These are phyloP conservation scores for Clavaria fumosa DNA, from an alignment of 768 basidiomycete genomes.

Conservation along the genomic window DNA sequence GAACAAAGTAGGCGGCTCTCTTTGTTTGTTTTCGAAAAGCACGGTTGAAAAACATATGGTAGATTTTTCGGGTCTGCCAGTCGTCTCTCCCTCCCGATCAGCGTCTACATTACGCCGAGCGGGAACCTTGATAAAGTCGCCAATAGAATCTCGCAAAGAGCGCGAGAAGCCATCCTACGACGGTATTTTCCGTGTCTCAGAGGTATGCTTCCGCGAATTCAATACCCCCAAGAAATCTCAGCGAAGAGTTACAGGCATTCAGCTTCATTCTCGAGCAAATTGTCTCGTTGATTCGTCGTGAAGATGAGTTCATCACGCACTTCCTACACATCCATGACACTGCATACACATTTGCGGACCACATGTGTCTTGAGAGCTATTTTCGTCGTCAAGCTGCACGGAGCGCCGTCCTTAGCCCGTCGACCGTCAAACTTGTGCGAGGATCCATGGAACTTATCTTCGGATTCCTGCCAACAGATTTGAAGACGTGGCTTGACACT, in stretches of 20 bases:
- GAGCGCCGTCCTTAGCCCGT: conserved; percentile 43
- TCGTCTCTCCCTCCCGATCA: conserved; percentile 31
- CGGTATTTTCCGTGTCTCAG: conserved; percentile 54
- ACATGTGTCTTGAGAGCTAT: conserved; percentile 86
- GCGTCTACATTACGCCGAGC: conserved; percentile 60
- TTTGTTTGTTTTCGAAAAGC: neutral
- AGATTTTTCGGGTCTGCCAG: conserved; percentile 33
- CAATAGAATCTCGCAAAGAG: conserved; percentile 40
- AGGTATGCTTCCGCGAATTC: too few species aligned
- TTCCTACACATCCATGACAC: conserved; percentile 87
- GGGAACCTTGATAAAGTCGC: conserved; percentile 71
- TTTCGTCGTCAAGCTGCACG: conserved; percentile 85
- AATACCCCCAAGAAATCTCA: too few species aligned
- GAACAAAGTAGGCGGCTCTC: conserved; percentile 40
- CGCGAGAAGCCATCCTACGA: too few species aligned
- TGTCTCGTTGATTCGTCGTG: conserved; percentile 56
- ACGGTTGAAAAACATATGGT: neutral
- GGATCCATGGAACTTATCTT: conserved; percentile 92
- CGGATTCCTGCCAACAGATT: conserved; percentile 73
- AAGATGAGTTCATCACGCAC: conserved; percentile 79
- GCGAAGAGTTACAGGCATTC: conserved; percentile 55
- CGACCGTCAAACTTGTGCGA: conserved; percentile 67
- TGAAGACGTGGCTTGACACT: conserved; percentile 74
- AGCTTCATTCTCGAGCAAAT: conserved; percentile 62
- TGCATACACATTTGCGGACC: conserved; percentile 86